Base-by-base conservation (phyloP, 2,329 filamentous ascomycete genomes). In the Ascochyta koolunga region DNA sequence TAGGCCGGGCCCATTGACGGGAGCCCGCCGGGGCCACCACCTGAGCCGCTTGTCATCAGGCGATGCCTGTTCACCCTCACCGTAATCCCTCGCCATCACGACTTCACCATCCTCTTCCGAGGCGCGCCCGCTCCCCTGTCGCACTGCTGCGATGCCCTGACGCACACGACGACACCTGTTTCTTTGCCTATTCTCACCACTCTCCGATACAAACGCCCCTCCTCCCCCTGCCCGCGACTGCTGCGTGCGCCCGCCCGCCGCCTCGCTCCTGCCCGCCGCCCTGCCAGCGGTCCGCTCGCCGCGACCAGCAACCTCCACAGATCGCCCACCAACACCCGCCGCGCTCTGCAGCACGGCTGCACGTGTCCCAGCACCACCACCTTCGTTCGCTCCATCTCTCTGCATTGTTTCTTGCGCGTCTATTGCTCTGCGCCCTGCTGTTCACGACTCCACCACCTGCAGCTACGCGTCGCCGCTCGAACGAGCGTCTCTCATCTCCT, bases 61-160 rank as follows among this genome's bases (percentile, higher is more conserved):
- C 52, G 40, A 51, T 42, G 31, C 47, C 39, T 43, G 45, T 24
- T 37, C 50, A 39, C 41, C 38, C 39, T 47, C 41, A 50, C 52
- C 42, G 31, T 50, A 25, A 29, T 41, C 41, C 37, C 38, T 41
- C 46, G 46, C 46, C 55, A 53, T 61, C 62, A 61, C 61, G 57
- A 60, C 60, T 41, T 66, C 62, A 66, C 62, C 58, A 66, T 50
- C 52, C 44, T 54, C 40, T 46, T 51, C 56, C 62, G 60, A 61
- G 61, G 58, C 50, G 58, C 61, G 58, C 60, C 60, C 61, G 61
- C 56, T 59, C 63, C 63, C 58, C 64, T 60, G 58, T 59, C 47
- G 53, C 53, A 39, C 47, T 55, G 46, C 47, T 50, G 60, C 64
- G 50, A 66, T 65, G 66, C 61, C 56, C 65, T 60, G 64, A 64